A percentile compares a stretch with the other conserved stretches of the same genome.
Conservation (phyloP, 1,139 yeast genomes). For the Torulaspora globosa region DNA sequence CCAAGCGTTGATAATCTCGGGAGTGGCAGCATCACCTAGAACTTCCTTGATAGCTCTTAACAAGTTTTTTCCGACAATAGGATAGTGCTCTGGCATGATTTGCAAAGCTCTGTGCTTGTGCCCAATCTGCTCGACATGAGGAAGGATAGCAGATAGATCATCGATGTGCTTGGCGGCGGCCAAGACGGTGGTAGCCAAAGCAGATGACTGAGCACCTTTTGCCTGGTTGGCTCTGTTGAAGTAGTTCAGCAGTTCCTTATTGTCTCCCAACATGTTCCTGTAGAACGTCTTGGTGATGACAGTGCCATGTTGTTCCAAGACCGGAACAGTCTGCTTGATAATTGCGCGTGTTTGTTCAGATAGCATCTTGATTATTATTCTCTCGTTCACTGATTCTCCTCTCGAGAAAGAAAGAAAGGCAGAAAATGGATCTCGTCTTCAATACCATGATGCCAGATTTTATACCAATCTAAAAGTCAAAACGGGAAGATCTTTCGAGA, state of each 20-base stretch:
- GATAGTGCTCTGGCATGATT: constrained; percentile 59
- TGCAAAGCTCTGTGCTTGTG: constrained; percentile 64
- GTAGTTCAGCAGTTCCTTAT: constrained; percentile 54
- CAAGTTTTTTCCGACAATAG: constrained; percentile 56
- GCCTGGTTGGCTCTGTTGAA: constrained; percentile 60
- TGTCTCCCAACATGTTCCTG: constrained; percentile 48
- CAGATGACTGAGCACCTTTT: constrained; percentile 56
- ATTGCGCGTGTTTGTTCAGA: constrained; percentile 35
- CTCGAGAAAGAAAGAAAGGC: not conserved
- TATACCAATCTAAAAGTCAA: not conserved
- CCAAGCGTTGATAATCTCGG: constrained; percentile 62
- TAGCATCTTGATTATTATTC: constrained; percentile 21
- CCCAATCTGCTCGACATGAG: constrained; percentile 57
- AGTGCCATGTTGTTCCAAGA: constrained; percentile 54
- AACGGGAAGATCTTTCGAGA: not conserved
- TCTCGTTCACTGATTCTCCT: not conserved
- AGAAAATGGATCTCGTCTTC: not conserved
- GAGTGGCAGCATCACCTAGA: constrained; percentile 55
- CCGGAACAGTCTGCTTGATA: constrained; percentile 56
- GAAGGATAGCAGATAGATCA: constrained; percentile 50
- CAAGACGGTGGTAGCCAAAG: constrained; percentile 58
- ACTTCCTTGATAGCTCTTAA: constrained; percentile 52
- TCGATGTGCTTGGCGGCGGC: constrained; percentile 64
- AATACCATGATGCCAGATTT: not conserved
- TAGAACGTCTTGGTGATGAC: constrained; percentile 54